Percentiles rank a stretch among this genome's conserved stretches.
phyloP scores from a whole-genome alignment of 345 rosid species.

The Passiflora organensis region DNA sequence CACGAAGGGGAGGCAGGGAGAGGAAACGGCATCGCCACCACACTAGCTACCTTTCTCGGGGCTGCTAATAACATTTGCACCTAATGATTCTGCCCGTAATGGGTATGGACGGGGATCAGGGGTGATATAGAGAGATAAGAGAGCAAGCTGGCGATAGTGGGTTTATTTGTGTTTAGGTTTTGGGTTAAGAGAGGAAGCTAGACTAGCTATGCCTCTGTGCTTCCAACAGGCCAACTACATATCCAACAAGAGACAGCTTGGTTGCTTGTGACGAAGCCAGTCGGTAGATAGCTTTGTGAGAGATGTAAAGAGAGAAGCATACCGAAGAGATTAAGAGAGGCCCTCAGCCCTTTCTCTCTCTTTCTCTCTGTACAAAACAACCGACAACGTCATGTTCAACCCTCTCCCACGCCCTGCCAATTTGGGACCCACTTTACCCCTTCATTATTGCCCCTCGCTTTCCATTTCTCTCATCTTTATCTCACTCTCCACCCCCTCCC shows the following conservation, averaged over 20 bases:
- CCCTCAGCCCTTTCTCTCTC: neutral
- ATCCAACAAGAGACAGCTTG: conserved; percentile 85
- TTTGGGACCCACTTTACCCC: conserved; percentile 45
- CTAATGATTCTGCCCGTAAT: neutral
- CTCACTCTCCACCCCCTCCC: conserved; percentile 17
- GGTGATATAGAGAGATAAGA: conserved; percentile 2
- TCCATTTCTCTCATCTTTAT: conserved; percentile 20
- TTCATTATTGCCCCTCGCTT: conserved; percentile 52
- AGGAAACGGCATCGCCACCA: conserved; percentile 15
- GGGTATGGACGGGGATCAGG: too few species aligned
- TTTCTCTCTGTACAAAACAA: conserved; percentile 36
- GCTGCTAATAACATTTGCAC: neutral
- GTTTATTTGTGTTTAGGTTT: neutral
- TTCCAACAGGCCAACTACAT: conserved; percentile 62
- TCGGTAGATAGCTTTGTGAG: conserved; percentile 19
- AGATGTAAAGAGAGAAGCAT: conserved; percentile 14
- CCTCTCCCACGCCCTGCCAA: conserved; percentile 93
- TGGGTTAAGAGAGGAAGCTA: neutral
- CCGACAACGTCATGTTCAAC: conserved; percentile 99
- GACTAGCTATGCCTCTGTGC: conserved; percentile 51
- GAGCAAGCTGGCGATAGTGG: conserved; percentile 10
- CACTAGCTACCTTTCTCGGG: conserved; percentile 1
- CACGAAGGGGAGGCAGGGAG: neutral
- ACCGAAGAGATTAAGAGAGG: conserved; percentile 11
- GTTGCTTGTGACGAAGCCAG: conserved; percentile 90